Percentiles rank a stretch among this genome's conserved stretches.
phyloP scores from a whole-genome alignment of 2,329 filamentous ascomycete species.

The Fonsecaea erecta region DNA sequence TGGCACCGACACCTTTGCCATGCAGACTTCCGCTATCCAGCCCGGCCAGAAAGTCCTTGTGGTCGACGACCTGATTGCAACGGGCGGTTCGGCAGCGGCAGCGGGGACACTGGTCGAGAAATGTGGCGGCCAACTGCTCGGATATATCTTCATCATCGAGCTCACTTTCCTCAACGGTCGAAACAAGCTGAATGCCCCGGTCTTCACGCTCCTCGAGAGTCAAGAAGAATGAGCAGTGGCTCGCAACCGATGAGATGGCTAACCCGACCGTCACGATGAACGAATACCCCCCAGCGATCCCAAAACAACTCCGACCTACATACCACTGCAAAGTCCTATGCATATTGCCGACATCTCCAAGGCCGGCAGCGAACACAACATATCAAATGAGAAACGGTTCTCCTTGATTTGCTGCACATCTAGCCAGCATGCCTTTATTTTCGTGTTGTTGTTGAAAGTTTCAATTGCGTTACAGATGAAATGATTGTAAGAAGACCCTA shows the following conservation, averaged over 20 bases:
- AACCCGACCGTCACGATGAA: background rate
- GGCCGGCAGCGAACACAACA: background rate
- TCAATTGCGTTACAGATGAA: background rate
- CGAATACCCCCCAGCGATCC: background rate
- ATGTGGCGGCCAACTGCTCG: constrained; percentile 82
- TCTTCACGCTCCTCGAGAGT: constrained; percentile 78
- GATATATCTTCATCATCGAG: constrained; percentile 94
- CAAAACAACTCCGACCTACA: background rate
- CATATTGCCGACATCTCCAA: background rate
- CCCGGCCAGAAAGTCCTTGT: constrained; percentile 87
- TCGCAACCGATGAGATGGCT: background rate
- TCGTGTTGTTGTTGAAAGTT: background rate
- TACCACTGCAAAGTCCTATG: background rate
- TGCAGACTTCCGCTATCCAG: constrained; percentile 84
- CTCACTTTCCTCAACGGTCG: constrained; percentile 90
- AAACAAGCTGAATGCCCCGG: constrained; percentile 82
- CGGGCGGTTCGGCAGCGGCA: constrained; percentile 88
- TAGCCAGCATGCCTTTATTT: background rate
- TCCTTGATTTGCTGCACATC: background rate
- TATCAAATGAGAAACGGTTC: background rate
- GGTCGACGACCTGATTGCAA: constrained; percentile 98
- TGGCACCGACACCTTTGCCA: constrained; percentile 92
- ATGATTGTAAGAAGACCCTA: background rate
- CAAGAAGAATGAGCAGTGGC: constrained; percentile 44
- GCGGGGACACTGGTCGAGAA: constrained; percentile 84